Conservation (phyloP, 192 early-diverging fungal species). For the Allomyces arbusculus region DNA sequence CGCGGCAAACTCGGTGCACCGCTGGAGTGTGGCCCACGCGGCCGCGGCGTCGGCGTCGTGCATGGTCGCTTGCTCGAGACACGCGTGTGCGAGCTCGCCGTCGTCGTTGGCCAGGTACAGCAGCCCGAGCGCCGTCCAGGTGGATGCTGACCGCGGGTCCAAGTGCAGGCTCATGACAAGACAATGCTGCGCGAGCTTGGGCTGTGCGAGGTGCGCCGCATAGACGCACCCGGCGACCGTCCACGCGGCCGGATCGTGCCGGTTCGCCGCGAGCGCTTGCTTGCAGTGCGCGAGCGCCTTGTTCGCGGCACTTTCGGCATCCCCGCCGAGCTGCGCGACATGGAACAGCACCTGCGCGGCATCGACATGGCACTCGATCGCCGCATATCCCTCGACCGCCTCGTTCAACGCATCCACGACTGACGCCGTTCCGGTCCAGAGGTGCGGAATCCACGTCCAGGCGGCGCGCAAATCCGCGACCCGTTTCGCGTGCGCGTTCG, state of each 20-base stretch:
- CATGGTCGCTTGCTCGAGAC: not conserved
- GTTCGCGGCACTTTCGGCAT: too few species aligned
- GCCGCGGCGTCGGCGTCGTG: not conserved
- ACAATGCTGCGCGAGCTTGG: not conserved
- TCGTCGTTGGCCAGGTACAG: not conserved
- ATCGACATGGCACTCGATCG: too few species aligned
- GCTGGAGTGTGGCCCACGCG: too few species aligned
- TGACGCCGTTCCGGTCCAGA: not conserved
- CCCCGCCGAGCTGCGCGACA: too few species aligned
- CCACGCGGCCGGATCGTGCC: too few species aligned
- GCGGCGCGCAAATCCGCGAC: not conserved
- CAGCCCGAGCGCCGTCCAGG: not conserved
- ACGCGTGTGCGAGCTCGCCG: not conserved
- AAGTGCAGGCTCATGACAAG: not conserved
- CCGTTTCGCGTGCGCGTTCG: not conserved
- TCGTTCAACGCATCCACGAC: too few species aligned
- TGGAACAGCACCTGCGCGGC: too few species aligned
- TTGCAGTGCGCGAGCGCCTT: too few species aligned
- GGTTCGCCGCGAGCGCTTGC: too few species aligned
- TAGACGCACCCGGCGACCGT: too few species aligned
- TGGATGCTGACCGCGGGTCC: not conserved
- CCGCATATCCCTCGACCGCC: too few species aligned
- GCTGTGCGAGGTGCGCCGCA: not conserved
- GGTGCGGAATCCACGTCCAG: not conserved
- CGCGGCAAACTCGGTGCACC: too few species aligned